Percentiles rank a stretch among this genome's conserved stretches.
Conservation (phyloP, 345 rosid species). For the Eucalyptus camaldulensis region DNA sequence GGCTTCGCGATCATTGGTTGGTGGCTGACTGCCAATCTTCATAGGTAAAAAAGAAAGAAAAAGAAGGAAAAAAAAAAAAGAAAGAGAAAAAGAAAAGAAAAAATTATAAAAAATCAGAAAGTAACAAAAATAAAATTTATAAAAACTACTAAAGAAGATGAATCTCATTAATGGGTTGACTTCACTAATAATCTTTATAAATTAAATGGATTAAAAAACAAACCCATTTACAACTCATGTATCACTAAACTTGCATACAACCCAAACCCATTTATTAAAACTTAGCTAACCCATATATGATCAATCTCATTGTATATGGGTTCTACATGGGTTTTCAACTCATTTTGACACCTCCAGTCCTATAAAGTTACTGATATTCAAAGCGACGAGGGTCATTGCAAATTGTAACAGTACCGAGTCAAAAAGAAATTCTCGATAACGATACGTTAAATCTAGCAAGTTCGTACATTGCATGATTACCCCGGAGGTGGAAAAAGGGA, state of each 20-base stretch:
- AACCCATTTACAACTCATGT: too few relatives aligned
- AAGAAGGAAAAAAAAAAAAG: too few relatives aligned
- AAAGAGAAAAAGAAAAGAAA: too few relatives aligned
- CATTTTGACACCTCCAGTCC: accelerated
- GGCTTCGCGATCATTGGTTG: accelerated
- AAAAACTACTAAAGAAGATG: too few relatives aligned
- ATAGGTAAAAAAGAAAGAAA: accelerated
- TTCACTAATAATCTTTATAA: too few relatives aligned
- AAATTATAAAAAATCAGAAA: not conserved
- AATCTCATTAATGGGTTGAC: too few relatives aligned
- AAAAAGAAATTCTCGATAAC: not conserved
- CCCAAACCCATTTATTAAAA: too few relatives aligned
- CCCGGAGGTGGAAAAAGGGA: not conserved
- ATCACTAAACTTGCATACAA: accelerated
- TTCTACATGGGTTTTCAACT: accelerated
- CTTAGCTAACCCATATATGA: too few relatives aligned
- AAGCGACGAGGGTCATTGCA: not conserved
- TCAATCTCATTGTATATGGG: too few relatives aligned
- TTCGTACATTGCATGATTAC: not conserved
- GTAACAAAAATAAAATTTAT: accelerated
- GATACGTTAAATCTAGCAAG: not conserved
- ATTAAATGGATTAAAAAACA: too few relatives aligned
- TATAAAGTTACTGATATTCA: accelerated
- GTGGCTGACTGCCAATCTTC: accelerated
- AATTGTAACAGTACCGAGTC: accelerated